A percentile compares a stretch with the other conserved stretches of the same genome.
Conservation (phyloP, 345 rosid genomes). For the Eucalyptus pauciflora region DNA sequence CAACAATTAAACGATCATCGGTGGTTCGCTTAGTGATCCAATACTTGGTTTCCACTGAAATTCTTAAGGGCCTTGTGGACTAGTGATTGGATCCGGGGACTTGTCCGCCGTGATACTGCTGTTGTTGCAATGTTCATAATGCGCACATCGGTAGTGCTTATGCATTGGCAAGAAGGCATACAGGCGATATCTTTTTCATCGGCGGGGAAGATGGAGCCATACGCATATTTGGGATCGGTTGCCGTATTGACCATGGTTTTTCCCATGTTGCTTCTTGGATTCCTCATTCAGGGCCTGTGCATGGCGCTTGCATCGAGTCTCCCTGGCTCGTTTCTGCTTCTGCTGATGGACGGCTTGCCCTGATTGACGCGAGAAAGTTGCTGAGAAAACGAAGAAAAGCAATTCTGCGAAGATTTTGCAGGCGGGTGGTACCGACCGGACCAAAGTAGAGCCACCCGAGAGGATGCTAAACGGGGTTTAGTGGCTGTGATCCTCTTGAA, state of each 20-base stretch:
- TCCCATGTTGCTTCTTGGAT: constrained; percentile 63
- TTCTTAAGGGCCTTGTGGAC: constrained; percentile 62
- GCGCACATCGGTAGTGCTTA: constrained; percentile 54
- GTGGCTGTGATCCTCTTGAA: too few relatives aligned
- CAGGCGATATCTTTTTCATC: constrained; percentile 73
- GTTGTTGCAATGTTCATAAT: constrained; percentile 35
- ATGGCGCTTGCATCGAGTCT: constrained; percentile 76
- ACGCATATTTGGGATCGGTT: constrained; percentile 65
- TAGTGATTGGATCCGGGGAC: constrained; percentile 81
- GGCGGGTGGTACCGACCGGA: not conserved
- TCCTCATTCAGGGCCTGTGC: constrained; percentile 67
- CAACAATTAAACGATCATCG: too few relatives aligned
- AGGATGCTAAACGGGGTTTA: constrained; percentile 66
- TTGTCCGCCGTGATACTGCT: constrained; percentile 54
- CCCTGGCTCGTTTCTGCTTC: constrained; percentile 94
- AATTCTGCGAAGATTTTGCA: not conserved
- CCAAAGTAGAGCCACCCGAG: constrained; percentile 63
- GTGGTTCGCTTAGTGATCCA: too few relatives aligned
- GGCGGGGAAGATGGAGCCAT: constrained; percentile 87
- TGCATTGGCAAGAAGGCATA: constrained; percentile 62
- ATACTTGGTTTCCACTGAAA: not conserved
- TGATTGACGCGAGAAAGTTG: constrained; percentile 70
- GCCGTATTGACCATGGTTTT: not conserved
- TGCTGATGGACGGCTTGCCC: constrained; percentile 62
- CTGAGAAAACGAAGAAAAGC: constrained; percentile 20